Evolutionary conservation across 2,329 filamentous ascomycete species (phyloP), one percentile per base, ranked within the genome.

Genomic region (Exophiala oligosperma): DNA sequence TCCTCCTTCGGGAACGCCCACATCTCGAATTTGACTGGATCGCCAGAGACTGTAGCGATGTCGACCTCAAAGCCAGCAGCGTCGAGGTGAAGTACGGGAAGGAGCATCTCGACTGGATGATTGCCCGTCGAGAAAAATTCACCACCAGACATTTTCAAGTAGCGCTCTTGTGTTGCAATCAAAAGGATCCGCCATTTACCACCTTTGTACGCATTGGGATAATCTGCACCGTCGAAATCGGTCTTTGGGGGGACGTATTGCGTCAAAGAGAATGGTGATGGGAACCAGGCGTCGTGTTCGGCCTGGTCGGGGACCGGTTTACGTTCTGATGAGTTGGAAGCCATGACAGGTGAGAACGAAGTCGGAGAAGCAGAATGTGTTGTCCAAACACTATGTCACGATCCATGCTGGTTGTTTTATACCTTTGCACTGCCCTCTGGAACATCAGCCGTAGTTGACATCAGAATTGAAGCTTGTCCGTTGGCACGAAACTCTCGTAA

Each of bases 31-130:
- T 59, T 59, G 29, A 57, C 56, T 12, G 56, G 56, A 35, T 59
- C 46, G n/a, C 56, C 56, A 9, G 56, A 59, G 8, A 59, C 23
- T 11, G 56, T 59, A 9, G 56, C 56, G 23, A 59, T 51, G 37
- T 59, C 56, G 46, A 59, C 49, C n/a, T 59, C 56, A 28, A 59
- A 59, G 17, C 56, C 56, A 14, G 56, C 56, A 4, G 56, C 56
- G 37, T 59, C 56, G 37, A 59, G 56, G 46, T 59, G 56, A 17
- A 59, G 52, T 4, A 59, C 32, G 17, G 56, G 56, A 23, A 71
- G 29, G n/a, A 59, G 56, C 56, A 57, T 59, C 28, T 59, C 56
- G 24, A 59, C 56, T 1, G 56, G 56, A 28, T 59, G 56, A 43
- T 59, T 59, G 9, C 56, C 56, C 4, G 56, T 59, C 11, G 56